Percentiles rank a stretch among this genome's conserved stretches.
Evolutionary conservation across 768 basidiomycete species (phyloP).

Genomic region (Mycena metata): DNA sequence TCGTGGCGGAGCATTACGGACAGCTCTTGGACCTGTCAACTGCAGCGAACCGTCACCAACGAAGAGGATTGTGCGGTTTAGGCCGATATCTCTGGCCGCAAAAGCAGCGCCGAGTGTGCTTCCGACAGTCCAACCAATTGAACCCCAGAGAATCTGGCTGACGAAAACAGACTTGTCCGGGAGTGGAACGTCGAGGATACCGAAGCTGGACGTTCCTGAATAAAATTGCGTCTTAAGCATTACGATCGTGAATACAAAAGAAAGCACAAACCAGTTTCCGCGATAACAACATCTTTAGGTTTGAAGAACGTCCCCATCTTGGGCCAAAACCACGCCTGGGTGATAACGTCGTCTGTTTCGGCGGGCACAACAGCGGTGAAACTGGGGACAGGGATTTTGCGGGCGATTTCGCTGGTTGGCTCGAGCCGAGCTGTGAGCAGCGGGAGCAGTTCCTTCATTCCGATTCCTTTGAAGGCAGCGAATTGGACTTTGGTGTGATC

Average conservation of each 20-base stretch:
- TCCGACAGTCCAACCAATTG: slow-evolving; percentile 92
- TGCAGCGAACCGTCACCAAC: slow-evolving; percentile 90
- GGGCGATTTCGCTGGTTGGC: slow-evolving; percentile 54
- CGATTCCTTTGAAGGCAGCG: slow-evolving; percentile 73
- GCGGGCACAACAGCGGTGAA: slow-evolving; percentile 61
- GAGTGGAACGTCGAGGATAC: slow-evolving; percentile 83
- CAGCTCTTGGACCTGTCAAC: slow-evolving; percentile 84
- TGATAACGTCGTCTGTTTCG: slow-evolving; percentile 68
- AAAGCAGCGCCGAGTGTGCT: slow-evolving; percentile 84
- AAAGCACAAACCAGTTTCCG: slow-evolving; percentile 79
- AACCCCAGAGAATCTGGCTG: slow-evolving; percentile 90
- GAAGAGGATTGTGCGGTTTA: slow-evolving; percentile 84
- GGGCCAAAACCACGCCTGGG: slow-evolving; percentile 90
- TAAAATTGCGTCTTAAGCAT: not conserved
- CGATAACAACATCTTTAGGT: slow-evolving; percentile 80
- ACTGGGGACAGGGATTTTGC: slow-evolving; percentile 61
- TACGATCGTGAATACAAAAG: not conserved
- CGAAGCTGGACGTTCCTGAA: slow-evolving; percentile 84
- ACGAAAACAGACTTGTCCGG: slow-evolving; percentile 78
- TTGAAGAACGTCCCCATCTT: slow-evolving; percentile 79
- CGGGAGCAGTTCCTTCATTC: slow-evolving; percentile 84
- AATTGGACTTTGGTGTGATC: slow-evolving; percentile 76
- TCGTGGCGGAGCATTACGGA: slow-evolving; percentile 84
- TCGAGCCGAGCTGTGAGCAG: slow-evolving; percentile 71
- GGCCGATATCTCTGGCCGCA: slow-evolving; percentile 74